phyloP scores from a whole-genome alignment of 2,329 filamentous ascomycete genomes.

The Microthyrium microscopicum region DNA sequence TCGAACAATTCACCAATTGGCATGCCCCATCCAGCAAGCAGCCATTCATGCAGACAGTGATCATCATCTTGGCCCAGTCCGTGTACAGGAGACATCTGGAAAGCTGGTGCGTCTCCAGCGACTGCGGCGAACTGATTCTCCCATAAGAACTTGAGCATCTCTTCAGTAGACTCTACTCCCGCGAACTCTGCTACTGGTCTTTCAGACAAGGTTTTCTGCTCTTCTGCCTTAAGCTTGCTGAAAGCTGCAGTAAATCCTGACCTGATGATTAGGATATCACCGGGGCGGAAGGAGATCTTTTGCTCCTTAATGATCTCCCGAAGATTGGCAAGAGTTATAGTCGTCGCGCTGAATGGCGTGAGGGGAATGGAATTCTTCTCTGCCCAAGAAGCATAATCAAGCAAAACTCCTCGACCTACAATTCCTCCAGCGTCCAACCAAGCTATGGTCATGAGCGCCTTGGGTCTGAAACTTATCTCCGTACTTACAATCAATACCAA shows the following conservation, averaged over 20 bases:
- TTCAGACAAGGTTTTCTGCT: constrained; percentile 5
- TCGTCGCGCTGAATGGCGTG: constrained; percentile 32
- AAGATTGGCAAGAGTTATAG: constrained; percentile 28
- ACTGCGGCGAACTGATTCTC: constrained; percentile 39
- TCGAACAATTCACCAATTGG: constrained; percentile 9
- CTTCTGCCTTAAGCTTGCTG: constrained; percentile 4
- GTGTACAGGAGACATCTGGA: constrained; percentile 21
- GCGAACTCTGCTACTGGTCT: neutral
- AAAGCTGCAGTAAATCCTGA: constrained; percentile 25
- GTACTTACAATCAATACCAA: constrained; percentile 6
- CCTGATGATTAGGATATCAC: constrained; percentile 42
- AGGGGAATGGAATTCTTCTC: constrained; percentile 36
- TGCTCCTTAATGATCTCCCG: constrained; percentile 28
- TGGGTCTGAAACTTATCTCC: neutral
- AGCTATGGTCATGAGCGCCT: constrained; percentile 19
- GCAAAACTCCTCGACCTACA: constrained; percentile 33
- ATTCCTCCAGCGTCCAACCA: constrained; percentile 28
- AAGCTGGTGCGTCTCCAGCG: constrained; percentile 37
- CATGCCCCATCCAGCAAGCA: constrained; percentile 7
- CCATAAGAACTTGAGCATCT: constrained; percentile 40
- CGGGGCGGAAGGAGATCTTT: constrained; percentile 26
- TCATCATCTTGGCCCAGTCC: neutral
- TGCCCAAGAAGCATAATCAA: constrained; percentile 43
- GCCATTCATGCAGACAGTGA: constrained; percentile 6
- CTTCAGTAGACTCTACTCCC: constrained; percentile 25